Evolutionary conservation across 306 rosid species (phyloP).

Genomic region (cucumber (Cucumis sativus)): Cucumber_9930_V3 NC_026658.2:2443001-2443500

Average conservation of each 20-base stretch:
- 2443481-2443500: background rate
- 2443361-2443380: background rate
- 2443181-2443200: too few species aligned
- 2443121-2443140: background rate
- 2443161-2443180: background rate
- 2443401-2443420: background rate
- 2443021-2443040: too few species aligned
- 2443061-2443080: too few species aligned
- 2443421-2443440: background rate
- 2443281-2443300: background rate
- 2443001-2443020: too few species aligned
- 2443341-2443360: background rate
- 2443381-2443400: slow-evolving; percentile 4
- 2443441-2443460: background rate
- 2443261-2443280: background rate
- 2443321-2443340: background rate
- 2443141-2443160: background rate
- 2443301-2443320: background rate
- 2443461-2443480: background rate
- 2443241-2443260: too few species aligned
- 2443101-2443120: background rate
- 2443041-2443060: too few species aligned
- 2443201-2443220: background rate
- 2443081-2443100: background rate
- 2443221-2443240: too few species aligned